phyloP scores from a whole-genome alignment of 306 rosid species.

The Lablab purpureus region DNA sequence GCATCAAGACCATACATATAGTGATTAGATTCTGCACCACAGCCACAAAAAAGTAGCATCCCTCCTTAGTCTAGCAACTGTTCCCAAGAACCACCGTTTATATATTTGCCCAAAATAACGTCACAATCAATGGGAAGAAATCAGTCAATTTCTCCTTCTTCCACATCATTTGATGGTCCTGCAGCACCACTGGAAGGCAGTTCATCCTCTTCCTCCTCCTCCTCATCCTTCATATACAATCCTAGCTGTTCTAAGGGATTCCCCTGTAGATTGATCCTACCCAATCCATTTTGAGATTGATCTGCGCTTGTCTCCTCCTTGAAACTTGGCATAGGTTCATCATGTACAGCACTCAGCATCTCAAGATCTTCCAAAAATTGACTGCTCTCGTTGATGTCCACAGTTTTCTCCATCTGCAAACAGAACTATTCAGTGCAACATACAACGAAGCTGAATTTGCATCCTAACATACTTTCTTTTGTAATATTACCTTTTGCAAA shows the following conservation, averaged over 20 bases:
- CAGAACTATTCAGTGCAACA: slow-evolving; percentile 32
- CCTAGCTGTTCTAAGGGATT: slow-evolving; percentile 85
- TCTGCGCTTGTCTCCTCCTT: slow-evolving; percentile 67
- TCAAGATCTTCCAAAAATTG: slow-evolving; percentile 86
- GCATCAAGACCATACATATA: slow-evolving; percentile 17
- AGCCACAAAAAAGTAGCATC: slow-evolving; percentile 25
- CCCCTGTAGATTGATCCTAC: slow-evolving; percentile 74
- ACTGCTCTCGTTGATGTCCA: slow-evolving; percentile 82
- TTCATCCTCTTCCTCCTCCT: slow-evolving; percentile 83
- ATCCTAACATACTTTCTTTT: slow-evolving; percentile 1
- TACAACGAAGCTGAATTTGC: slow-evolving; percentile 11
- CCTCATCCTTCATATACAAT: slow-evolving; percentile 81
- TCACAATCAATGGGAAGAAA: background rate
- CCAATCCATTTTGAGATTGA: slow-evolving; percentile 59
- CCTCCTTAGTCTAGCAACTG: slow-evolving; percentile 22
- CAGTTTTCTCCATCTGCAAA: slow-evolving; percentile 88
- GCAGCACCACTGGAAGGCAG: slow-evolving; percentile 45
- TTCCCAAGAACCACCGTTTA: slow-evolving; percentile 37
- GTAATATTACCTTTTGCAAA: slow-evolving; percentile 69
- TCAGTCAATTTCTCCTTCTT: slow-evolving; percentile 85
- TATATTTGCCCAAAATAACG: slow-evolving; percentile 14
- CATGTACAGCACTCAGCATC: slow-evolving; percentile 71
- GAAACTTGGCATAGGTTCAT: slow-evolving; percentile 59
- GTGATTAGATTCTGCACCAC: slow-evolving; percentile 8
- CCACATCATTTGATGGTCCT: slow-evolving; percentile 67